Evolutionary conservation across 176 grass and related monocot genomes (phyloP), one percentile per base, ranked within the genome.

Genomic region (Oryza officinalis): DNA sequence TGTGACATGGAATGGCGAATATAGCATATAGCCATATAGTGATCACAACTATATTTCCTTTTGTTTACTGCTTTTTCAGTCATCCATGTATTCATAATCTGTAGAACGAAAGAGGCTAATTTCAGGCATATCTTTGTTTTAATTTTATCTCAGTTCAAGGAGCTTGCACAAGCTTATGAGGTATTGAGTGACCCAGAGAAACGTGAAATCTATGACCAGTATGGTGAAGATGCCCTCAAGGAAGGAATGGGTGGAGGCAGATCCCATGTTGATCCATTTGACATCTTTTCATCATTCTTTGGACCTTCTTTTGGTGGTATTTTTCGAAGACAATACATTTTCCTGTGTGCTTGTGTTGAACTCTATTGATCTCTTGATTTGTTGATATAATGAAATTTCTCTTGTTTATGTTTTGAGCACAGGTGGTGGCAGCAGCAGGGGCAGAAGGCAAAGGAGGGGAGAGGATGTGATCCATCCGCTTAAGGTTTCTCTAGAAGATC

Each of bases 211-310:
- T 98, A 98, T 68, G 96, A 98, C 69, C 85, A 98, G 27, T 98
- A 98, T 72, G 96, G 96, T 27, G 96, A 98, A 85, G 93, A 98
- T 94, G 96, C 96, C 23, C 91, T 98, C 27, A 98, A 98, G 83
- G 96, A 98, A 90, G 96, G 96, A 92, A 98, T 98, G 93, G 96
- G 96, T 9, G 91, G 93, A 14, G 93, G 92, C 46, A 87, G 95
- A 46, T 44, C 69, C 63, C 86, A 83, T 59, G 90, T 77, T 69
- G 93, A 98, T 57, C 96, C 96, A 69, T 98, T 98, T 71, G 93
- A 98, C 75, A 98, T 98, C 60, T 98, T 98, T 86, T 92, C 92
- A 72, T 98, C 96, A n/a, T 98, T 98, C 74, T 98, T 98, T 46
- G 96, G 96, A 3, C 74, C 80, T 69, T 85, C 91, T 63, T 95